A percentile compares a stretch with the other conserved stretches of the same genome.
Evolutionary conservation across 2,329 filamentous ascomycete genomes (phyloP).

Genomic region (Stachybotrys chartarum): DNA sequence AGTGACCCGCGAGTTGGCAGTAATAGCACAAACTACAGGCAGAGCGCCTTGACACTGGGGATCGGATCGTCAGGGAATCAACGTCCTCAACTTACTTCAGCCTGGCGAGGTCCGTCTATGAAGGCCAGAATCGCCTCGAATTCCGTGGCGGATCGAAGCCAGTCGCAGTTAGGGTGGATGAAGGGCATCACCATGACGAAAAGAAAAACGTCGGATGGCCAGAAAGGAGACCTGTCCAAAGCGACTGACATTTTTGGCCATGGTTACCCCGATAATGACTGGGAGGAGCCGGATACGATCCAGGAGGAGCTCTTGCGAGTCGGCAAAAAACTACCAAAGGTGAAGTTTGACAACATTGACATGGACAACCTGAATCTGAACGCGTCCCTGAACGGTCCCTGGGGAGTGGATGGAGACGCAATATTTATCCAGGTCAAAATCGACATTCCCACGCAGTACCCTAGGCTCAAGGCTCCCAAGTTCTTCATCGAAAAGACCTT

Average conservation of each 20-base stretch:
- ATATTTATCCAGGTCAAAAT: conserved; percentile 59
- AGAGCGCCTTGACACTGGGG: conserved; percentile 35
- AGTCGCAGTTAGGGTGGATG: conserved; percentile 62
- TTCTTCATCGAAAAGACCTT: conserved; percentile 56
- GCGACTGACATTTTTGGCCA: conserved; percentile 45
- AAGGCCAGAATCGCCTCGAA: conserved; percentile 41
- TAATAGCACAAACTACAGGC: conserved; percentile 32
- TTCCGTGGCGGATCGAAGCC: conserved; percentile 37
- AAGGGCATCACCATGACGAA: conserved; percentile 60
- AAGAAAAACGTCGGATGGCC: conserved; percentile 35
- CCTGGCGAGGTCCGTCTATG: conserved; percentile 53
- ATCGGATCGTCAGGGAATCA: conserved; percentile 28
- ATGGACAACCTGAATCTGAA: conserved; percentile 53
- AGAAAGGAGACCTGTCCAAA: conserved; percentile 41
- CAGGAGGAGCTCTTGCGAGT: conserved; percentile 60
- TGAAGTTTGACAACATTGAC: conserved; percentile 57
- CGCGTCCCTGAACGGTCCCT: conserved; percentile 58
- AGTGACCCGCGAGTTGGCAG: conserved; percentile 47
- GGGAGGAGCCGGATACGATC: conserved; percentile 54
- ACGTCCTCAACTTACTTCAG: conserved; percentile 23
- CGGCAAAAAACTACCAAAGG: conserved; percentile 54
- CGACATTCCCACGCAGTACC: conserved; percentile 52
- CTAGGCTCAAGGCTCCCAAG: conserved; percentile 47
- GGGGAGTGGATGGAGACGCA: conserved; percentile 47
- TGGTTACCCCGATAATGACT: conserved; percentile 46